Percentiles rank a stretch among this genome's conserved stretches.
These are phyloP conservation scores for Prorocentrum cordatum DNA, from an alignment of 169 alveolate genomes.

Conservation along the genomic window DNA sequence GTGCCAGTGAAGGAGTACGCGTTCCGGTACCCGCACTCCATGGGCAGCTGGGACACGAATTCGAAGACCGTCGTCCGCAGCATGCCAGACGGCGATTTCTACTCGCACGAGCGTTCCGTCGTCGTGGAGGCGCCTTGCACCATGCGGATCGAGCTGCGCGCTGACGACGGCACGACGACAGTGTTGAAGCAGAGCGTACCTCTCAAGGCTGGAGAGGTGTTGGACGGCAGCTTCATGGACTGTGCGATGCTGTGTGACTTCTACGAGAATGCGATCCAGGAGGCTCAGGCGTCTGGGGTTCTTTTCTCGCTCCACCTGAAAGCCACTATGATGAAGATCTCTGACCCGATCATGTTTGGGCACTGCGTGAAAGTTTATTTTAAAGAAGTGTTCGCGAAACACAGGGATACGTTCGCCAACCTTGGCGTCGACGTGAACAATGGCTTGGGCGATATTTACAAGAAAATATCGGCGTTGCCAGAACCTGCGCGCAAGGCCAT, in stretches of 20 bases:
- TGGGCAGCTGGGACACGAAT: not conserved
- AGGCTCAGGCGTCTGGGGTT: not conserved
- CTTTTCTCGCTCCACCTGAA: constrained; percentile 27
- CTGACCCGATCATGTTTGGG: constrained; percentile 37
- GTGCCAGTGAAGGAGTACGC: not conserved
- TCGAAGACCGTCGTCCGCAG: not conserved
- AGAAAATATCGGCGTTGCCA: not conserved
- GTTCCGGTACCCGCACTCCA: not conserved
- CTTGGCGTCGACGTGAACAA: constrained; percentile 7
- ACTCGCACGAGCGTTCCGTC: not conserved
- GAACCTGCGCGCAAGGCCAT: not conserved
- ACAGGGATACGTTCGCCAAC: not conserved
- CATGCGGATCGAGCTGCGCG: no score
- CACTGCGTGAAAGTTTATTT: constrained; percentile 6
- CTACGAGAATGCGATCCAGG: not conserved
- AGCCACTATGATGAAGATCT: constrained; percentile 57
- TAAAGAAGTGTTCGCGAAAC: constrained; percentile 14
- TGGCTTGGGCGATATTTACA: constrained; percentile 25
- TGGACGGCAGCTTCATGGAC: constrained; percentile 18
- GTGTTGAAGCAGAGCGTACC: no score
- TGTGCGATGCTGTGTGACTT: not conserved
- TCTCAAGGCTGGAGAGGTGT: not conserved
- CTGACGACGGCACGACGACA: no score
- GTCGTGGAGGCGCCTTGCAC: no score
- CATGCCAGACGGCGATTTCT: not conserved